Evolutionary conservation across 2,329 filamentous ascomycete genomes (phyloP).

Genomic region (Rosellinia necatrix): DNA sequence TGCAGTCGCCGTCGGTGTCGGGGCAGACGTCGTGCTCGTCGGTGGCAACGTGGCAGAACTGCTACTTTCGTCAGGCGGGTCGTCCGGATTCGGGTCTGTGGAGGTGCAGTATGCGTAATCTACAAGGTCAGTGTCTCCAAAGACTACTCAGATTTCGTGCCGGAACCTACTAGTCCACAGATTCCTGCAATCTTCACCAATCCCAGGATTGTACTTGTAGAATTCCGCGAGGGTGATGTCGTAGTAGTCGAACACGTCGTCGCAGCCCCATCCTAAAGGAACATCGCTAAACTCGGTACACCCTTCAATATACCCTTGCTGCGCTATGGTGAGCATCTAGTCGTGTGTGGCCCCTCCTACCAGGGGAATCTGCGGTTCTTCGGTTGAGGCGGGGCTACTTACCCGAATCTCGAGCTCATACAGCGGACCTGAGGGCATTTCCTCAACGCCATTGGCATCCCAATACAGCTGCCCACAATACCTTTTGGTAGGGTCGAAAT

Average conservation of each 20-base stretch:
- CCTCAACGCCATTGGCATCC: neutral
- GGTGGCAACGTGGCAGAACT: no score
- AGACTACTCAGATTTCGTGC: neutral
- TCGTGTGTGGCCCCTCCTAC: no score
- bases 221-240: neutral
- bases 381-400: no score
- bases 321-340: neutral
- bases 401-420: neutral
- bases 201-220: neutral
- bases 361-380: no score
- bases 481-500: neutral
- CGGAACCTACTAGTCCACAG: neutral
- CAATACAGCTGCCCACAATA: neutral
- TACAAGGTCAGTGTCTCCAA: no score
- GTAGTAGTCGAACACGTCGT: neutral
- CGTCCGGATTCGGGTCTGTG: no score
- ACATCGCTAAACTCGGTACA: neutral
- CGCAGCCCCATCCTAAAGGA: neutral
- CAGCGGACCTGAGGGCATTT: neutral
- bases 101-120: no score
- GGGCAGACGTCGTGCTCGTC: neutral
- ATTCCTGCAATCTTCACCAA: neutral
- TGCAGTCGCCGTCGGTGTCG: neutral
- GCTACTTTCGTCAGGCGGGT: no score
- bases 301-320: neutral